Evolutionary conservation across 2,329 filamentous ascomycete species (phyloP).

Genomic region (Exutisphaerella laricina): DNA sequence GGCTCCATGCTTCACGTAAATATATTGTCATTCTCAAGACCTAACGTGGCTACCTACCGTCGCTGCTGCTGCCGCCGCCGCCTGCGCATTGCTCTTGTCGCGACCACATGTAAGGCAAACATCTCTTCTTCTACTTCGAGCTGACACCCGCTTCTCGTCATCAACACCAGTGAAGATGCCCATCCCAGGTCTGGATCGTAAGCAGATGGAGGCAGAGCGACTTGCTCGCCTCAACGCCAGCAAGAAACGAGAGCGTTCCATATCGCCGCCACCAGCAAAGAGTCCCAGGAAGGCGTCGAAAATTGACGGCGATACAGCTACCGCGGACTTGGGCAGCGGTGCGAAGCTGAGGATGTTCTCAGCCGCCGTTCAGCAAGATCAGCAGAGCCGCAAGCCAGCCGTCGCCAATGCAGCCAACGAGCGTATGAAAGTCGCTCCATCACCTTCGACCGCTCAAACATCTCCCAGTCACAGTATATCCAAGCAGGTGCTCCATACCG

Average conservation of each 20-base stretch:
- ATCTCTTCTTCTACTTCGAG: background rate
- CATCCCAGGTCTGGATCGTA: constrained; percentile 60
- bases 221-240: constrained; percentile 56
- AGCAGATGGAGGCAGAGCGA: constrained; percentile 79
- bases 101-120: constrained; percentile 3
- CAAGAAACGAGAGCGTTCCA: constrained; percentile 54
- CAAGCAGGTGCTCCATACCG: constrained; percentile 6
- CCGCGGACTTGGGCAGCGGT: constrained; percentile 18
- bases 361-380: constrained; percentile 19
- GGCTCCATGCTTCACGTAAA: too few species aligned
- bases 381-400: constrained; percentile 23
- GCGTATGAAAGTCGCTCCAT: constrained; percentile 12
- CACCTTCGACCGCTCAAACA: background rate
- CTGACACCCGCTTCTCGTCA: background rate
- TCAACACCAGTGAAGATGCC: constrained; percentile 1
- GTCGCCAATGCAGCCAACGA: constrained; percentile 20
- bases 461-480: background rate
- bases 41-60: background rate
- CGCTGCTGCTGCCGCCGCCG: background rate
- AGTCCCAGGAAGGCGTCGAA: constrained; percentile 25
- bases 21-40: too few species aligned
- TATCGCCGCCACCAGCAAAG: constrained; percentile 33
- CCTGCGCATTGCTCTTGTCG: too few species aligned
- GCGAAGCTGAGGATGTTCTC: constrained; percentile 26
- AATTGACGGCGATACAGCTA: constrained; percentile 21